Evolutionary conservation across 106 monocot genomes (phyloP).

Genomic region (Gastrodia elata): DNA sequence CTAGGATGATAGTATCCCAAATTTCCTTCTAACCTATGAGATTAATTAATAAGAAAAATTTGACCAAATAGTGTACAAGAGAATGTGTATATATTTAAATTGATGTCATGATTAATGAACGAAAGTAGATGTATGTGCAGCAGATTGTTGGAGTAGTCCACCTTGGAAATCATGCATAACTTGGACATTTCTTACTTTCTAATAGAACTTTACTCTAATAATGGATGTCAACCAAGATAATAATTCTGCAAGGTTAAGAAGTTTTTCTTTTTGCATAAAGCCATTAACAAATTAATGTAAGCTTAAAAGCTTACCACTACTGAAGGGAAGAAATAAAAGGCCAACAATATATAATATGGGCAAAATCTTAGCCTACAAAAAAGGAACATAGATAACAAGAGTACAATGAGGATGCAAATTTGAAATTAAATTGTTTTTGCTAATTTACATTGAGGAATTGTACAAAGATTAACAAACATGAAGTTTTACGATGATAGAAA

Average conservation of each 20-base stretch:
- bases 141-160: not conserved
- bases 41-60: not conserved
- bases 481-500: too few species aligned
- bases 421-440: too few species aligned
- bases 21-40: not conserved
- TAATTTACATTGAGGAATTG: too few species aligned
- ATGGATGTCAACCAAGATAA: not conserved
- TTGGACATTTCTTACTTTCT: not conserved
- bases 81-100: not conserved
- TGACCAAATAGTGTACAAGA: not conserved
- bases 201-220: not conserved
- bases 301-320: too few species aligned
- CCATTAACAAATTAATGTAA: too few species aligned
- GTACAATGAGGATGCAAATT: too few species aligned
- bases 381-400: too few species aligned
- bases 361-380: too few species aligned
- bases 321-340: too few species aligned
- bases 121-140: not conserved
- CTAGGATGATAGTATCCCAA: not conserved
- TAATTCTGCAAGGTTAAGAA: not conserved
- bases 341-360: too few species aligned
- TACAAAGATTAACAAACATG: too few species aligned
- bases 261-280: too few species aligned
- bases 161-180: not conserved
- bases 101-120: not conserved